phyloP scores from a whole-genome alignment of 352 stramenopile genomes.

The Elongisporangium senticosum region DNA sequence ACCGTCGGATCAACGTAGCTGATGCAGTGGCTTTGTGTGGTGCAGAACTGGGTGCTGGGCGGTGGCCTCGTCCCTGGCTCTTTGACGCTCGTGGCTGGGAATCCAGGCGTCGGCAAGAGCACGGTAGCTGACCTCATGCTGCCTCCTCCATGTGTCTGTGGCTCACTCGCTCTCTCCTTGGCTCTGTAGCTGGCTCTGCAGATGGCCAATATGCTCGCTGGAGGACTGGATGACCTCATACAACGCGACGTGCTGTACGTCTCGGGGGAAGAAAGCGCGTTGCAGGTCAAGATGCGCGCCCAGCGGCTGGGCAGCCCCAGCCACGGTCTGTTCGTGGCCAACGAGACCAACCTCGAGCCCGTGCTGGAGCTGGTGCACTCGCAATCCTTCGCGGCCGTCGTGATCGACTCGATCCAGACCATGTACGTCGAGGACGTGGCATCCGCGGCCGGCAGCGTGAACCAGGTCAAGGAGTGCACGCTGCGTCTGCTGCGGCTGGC shows the following conservation, averaged over 20 bases:
- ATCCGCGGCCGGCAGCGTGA: conserved; percentile 81
- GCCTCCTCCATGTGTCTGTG: neutral
- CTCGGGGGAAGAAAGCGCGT: conserved; percentile 95
- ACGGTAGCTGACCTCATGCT: conserved; percentile 33
- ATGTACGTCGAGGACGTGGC: conserved; percentile 87
- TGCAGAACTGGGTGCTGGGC: conserved; percentile 91
- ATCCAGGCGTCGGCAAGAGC: conserved; percentile 93
- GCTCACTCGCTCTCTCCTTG: conserved; percentile 1
- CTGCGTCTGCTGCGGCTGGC: conserved; percentile 90
- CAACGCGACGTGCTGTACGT: conserved; percentile 90
- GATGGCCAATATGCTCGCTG: conserved; percentile 85
- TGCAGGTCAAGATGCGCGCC: conserved; percentile 93
- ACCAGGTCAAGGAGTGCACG: conserved; percentile 95
- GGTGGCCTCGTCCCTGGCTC: conserved; percentile 94
- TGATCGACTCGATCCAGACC: conserved; percentile 97
- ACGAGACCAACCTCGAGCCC: conserved; percentile 79
- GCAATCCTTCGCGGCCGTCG: conserved; percentile 55
- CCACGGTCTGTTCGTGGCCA: conserved; percentile 70
- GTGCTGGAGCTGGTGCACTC: conserved; percentile 49
- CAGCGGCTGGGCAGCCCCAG: conserved; percentile 73
- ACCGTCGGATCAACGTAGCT: conserved; percentile 4
- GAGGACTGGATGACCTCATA: neutral
- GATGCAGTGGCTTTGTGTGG: conserved; percentile 40
- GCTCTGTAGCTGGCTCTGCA: conserved; percentile 84
- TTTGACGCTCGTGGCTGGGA: conserved; percentile 92